Evolutionary conservation across 768 basidiomycete species (phyloP).

Genomic region (Dioszegia hungarica): DNA sequence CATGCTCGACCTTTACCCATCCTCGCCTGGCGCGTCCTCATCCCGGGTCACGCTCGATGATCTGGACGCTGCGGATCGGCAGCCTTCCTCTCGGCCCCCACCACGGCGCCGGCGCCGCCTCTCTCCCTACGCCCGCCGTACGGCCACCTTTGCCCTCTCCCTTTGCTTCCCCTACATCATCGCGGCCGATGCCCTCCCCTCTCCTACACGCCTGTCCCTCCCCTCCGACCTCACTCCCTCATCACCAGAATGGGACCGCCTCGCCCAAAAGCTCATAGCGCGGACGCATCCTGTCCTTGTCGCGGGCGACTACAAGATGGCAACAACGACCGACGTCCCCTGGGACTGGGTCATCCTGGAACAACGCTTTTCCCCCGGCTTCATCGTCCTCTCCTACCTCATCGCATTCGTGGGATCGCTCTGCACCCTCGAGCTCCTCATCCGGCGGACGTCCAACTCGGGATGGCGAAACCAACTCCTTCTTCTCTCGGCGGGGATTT

Average conservation of each 20-base stretch:
- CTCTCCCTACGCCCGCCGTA: not conserved
- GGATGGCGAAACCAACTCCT: slow-evolving; percentile 44
- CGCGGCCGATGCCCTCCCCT: slow-evolving; percentile 15
- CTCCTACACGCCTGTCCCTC: not conserved
- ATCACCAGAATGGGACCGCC: not conserved
- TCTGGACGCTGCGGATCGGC: not conserved
- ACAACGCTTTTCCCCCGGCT: slow-evolving; percentile 41
- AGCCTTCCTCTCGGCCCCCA: not conserved
- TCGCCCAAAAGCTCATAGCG: not conserved
- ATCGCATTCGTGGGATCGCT: slow-evolving; percentile 48
- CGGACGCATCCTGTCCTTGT: not conserved
- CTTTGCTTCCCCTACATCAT: slow-evolving; percentile 28
- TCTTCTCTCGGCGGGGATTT: slow-evolving; percentile 42
- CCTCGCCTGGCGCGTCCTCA: slow-evolving; percentile 7
- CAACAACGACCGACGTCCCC: slow-evolving; percentile 18
- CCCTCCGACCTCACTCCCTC: not conserved
- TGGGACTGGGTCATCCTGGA: slow-evolving; percentile 31
- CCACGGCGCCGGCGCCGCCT: not conserved
- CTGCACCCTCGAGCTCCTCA: slow-evolving; percentile 48
- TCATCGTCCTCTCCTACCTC: slow-evolving; percentile 44
- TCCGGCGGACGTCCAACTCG: slow-evolving; percentile 47
- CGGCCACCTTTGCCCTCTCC: slow-evolving; percentile 9
- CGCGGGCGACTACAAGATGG: not conserved
- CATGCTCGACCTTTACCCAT: slow-evolving; percentile 1
- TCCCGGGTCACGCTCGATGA: slow-evolving; percentile 11